Evolutionary conservation across 768 basidiomycete species (phyloP).

Genomic region (Tricholoma matsutake): DNA sequence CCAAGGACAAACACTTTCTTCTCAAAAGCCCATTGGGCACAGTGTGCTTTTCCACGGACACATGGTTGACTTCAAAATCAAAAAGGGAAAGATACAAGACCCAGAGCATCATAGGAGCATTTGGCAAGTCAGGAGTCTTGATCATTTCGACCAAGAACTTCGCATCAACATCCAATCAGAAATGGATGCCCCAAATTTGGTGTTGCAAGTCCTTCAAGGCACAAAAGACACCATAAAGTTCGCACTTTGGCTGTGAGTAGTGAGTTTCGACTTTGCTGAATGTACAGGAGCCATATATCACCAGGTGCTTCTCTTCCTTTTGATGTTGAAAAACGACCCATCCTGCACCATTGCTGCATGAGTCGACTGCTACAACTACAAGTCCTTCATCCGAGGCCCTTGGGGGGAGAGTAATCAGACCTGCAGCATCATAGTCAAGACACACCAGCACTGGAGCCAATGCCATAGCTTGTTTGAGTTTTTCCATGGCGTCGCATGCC

Average conservation of each 20-base stretch:
- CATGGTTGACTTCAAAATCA: conserved; percentile 33
- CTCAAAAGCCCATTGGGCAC: conserved; percentile 36
- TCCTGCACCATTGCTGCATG: conserved; percentile 28
- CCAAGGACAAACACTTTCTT: conserved; percentile 1
- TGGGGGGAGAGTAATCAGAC: conserved; percentile 1
- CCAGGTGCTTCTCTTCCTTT: conserved; percentile 18
- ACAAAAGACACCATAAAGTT: conserved; percentile 35
- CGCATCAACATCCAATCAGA: conserved; percentile 33
- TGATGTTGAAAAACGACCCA: conserved; percentile 33
- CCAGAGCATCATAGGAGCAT: conserved; percentile 36
- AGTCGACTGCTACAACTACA: conserved; percentile 34
- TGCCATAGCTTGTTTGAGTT: conserved; percentile 19
- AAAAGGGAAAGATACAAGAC: conserved; percentile 33
- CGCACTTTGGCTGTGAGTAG: conserved; percentile 36
- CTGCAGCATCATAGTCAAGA: conserved; percentile 28
- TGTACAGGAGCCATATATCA: conserved; percentile 30
- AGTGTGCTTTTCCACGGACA: conserved; percentile 25
- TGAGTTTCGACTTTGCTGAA: conserved; percentile 28
- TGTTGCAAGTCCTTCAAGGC: conserved; percentile 28
- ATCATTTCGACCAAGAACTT: conserved; percentile 36
- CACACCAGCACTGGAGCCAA: conserved; percentile 25
- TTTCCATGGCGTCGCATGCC: conserved; percentile 21
- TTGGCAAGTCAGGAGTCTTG: conserved; percentile 32
- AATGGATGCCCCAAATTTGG: conserved; percentile 29
- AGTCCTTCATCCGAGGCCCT: conserved; percentile 17